phyloP scores from a whole-genome alignment of 2,329 filamentous ascomycete species.

The Penicillium brevicompactum region DNA sequence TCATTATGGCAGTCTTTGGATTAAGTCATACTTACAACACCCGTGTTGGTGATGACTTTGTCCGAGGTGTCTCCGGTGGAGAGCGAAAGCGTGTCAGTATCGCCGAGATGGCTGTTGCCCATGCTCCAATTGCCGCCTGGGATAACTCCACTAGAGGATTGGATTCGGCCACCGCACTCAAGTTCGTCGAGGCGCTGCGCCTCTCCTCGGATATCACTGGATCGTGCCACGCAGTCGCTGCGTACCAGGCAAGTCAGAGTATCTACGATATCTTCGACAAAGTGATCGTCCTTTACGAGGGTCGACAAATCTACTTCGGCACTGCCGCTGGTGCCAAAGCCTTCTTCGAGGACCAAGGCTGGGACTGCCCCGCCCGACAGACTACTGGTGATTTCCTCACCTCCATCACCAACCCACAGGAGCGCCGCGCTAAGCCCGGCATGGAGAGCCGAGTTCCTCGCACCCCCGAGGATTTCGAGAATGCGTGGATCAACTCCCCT shows the following conservation, averaged over 20 bases:
- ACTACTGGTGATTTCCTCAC: constrained; percentile 71
- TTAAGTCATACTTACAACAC: constrained; percentile 52
- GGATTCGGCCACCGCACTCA: constrained; percentile 54
- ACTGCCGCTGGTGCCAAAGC: constrained; percentile 57
- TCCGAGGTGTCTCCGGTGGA: constrained; percentile 62
- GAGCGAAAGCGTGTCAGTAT: constrained; percentile 63
- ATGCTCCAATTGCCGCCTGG: constrained; percentile 46
- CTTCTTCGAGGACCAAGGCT: constrained; percentile 71
- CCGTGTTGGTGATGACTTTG: constrained; percentile 54
- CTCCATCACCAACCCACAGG: constrained; percentile 63
- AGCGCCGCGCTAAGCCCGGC: constrained; percentile 57
- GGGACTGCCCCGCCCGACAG: constrained; percentile 65
- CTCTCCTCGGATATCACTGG: constrained; percentile 48
- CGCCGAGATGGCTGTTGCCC: constrained; percentile 53
- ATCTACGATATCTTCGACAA: constrained; percentile 64
- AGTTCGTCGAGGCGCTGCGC: constrained; percentile 54
- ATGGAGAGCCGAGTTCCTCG: constrained; percentile 65
- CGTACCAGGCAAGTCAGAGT: constrained; percentile 53
- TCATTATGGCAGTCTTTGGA: constrained; percentile 46
- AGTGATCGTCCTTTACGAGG: constrained; percentile 69
- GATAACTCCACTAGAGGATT: constrained; percentile 50
- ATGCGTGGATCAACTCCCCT: constrained; percentile 55
- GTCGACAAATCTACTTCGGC: constrained; percentile 74
- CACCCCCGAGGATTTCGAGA: constrained; percentile 68
- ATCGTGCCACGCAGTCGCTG: constrained; percentile 52